These are phyloP conservation scores for Gaultheria prostrata DNA, from an alignment of 148 eudicot genomes.

Conservation along the genomic window DNA sequence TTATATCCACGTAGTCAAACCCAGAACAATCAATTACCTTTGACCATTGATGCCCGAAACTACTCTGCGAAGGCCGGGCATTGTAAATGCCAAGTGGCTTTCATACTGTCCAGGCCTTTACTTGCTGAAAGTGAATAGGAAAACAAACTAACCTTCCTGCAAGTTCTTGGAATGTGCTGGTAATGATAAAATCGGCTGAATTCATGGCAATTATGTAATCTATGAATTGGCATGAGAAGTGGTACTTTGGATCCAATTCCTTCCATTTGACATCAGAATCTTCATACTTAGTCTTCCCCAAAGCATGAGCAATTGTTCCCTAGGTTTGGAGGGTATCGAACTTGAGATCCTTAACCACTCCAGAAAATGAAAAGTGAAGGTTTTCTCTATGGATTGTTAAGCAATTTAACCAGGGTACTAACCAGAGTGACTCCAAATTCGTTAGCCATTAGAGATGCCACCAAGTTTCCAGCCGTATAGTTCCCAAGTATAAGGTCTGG, in stretches of 20 bases:
- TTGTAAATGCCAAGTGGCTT: conserved; percentile 52
- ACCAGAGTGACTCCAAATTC: conserved; percentile 73
- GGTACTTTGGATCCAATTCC: conserved; percentile 48
- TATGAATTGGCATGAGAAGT: conserved; percentile 58
- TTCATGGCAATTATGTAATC: conserved; percentile 57
- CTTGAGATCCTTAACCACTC: not conserved
- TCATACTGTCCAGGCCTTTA: conserved; percentile 58
- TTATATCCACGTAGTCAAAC: no score
- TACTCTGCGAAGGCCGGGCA: conserved; percentile 63
- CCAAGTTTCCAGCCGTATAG: conserved; percentile 80
- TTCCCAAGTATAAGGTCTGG: conserved; percentile 77
- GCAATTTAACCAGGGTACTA: not conserved
- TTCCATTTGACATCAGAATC: conserved; percentile 60
- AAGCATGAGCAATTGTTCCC: conserved; percentile 73
- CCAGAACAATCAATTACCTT: no score
- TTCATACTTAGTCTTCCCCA: conserved; percentile 60
- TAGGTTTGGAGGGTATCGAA: conserved; percentile 18
- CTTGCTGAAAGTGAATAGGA: conserved; percentile 34
- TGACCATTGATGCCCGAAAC: conserved; percentile 67
- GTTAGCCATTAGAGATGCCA: conserved; percentile 60
- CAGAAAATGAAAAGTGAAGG: not conserved
- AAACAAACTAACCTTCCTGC: conserved; percentile 50
- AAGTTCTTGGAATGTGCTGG: conserved; percentile 64
- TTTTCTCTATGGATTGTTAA: not conserved
- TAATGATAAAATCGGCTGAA: conserved; percentile 52